Percentiles rank a stretch among this genome's conserved stretches.
Conservation (phyloP, 352 stramenopile genomes). For the Globisporangium polare region DNA sequence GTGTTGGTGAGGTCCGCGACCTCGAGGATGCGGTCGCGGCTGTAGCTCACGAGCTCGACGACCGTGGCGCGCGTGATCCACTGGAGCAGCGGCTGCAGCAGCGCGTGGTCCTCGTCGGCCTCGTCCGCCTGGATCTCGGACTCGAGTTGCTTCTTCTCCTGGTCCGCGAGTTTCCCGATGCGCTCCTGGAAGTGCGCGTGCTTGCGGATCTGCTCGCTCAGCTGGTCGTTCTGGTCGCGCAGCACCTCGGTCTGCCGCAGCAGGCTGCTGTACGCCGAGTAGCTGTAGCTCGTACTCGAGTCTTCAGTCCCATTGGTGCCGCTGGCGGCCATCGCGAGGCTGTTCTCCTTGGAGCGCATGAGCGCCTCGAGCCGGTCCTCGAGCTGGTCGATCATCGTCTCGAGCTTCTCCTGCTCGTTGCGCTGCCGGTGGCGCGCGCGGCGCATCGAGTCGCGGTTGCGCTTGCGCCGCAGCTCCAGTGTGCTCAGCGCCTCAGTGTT, state of each 20-base stretch:
- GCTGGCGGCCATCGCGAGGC: not conserved
- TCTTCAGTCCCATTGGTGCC: not conserved
- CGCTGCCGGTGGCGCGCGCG: slow-evolving; percentile 29
- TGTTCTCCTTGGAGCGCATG: slow-evolving; percentile 7
- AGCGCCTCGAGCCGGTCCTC: slow-evolving; percentile 24
- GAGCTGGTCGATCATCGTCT: slow-evolving; percentile 26
- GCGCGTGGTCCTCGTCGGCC: slow-evolving; percentile 8
- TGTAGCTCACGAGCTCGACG: slow-evolving; percentile 18
- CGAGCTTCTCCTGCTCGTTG: slow-evolving; percentile 21
- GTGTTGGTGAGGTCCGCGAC: slow-evolving; percentile 21
- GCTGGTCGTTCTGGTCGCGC: slow-evolving; percentile 16
- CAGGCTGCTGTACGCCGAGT: slow-evolving; percentile 17
- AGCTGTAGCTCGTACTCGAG: slow-evolving; percentile 9
- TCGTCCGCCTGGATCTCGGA: slow-evolving; percentile 3
- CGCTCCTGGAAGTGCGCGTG: slow-evolving; percentile 22
- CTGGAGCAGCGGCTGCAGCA: slow-evolving; percentile 13
- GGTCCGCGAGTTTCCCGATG: slow-evolving; percentile 4
- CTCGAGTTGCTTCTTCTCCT: slow-evolving; percentile 14
- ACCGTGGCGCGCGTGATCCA: slow-evolving; percentile 15
- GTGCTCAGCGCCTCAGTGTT: slow-evolving; percentile 8
- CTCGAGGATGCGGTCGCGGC: slow-evolving; percentile 22
- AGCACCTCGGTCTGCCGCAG: slow-evolving; percentile 24
- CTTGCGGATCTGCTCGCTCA: slow-evolving; percentile 16
- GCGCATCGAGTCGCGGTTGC: slow-evolving; percentile 44
- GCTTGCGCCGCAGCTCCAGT: slow-evolving; percentile 26